Base-by-base conservation (phyloP, 768 basidiomycete genomes). In the Amanita subjunquillea region DNA sequence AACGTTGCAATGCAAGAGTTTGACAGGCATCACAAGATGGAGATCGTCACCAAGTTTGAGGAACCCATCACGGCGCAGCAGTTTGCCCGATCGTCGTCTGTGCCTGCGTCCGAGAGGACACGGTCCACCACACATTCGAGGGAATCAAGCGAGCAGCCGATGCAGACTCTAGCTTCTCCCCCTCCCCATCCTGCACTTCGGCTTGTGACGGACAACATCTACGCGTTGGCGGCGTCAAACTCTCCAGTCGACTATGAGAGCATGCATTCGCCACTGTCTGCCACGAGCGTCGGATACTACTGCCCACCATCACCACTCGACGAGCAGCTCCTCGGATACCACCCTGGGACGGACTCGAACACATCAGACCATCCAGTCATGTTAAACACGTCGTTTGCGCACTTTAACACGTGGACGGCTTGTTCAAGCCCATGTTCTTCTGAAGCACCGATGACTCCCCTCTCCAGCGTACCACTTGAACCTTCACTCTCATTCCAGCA, bases 31-130 rank as follows among this genome's bases (percentile, higher is more conserved):
- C 75, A 76, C 60, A 70, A 77, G 34, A 75, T 85, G 3, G 74
- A 83, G 63, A 69, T 89, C 60, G 73, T 86, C 46, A 86, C 87
- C 4, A 77, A 85, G 53, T 89, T 89, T 63, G 85, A 88, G 63
- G 76, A 78, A 2, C 87, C 87, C 51, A 79, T 89, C 49, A 89
- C 87, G 0, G 87, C 82, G n/a, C 74, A 78, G 49, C 72, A 76
- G 43, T 89, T 79, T 69, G 76, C 78, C 40, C 79, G 85, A 34
- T 84, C 83, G 23, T 83, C 82, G 9, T 86, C 83, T 41, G 77
- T 72, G 2, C 80, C 80, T 2, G 64, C 75, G 22, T 70, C 72
- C 8, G 72, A 75, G 32, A 32, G 9, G 32, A 32, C 10, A 32
- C 2, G 12, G 45, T 40, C 49, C 10, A 39, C 13, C 4, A 42